Percentiles rank a stretch among this genome's conserved stretches.
phyloP scores from a whole-genome alignment of 2,329 filamentous ascomycete species.

The Alternaria viburni region DNA sequence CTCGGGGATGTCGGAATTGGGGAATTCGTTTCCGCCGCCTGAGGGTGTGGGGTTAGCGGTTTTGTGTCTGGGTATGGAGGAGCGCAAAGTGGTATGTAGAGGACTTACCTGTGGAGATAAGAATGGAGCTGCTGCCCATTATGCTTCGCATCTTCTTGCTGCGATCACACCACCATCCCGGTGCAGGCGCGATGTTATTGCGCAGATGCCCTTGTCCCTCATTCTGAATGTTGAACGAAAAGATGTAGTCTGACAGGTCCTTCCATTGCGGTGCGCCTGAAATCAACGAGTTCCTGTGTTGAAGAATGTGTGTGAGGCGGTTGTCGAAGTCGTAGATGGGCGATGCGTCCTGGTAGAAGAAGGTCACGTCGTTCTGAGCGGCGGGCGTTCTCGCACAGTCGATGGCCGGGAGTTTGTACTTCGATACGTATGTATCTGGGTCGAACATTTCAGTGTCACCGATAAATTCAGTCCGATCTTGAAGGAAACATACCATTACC shows the following conservation, averaged over 20 bases:
- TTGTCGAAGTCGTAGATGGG: slow-evolving; percentile 13
- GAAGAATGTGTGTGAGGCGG: slow-evolving; percentile 5
- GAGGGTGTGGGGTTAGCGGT: background rate
- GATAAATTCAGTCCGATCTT: accelerated
- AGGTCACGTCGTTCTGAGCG: slow-evolving; percentile 8
- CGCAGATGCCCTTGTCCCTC: slow-evolving; percentile 12
- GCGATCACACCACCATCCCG: slow-evolving; percentile 11
- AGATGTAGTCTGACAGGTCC: slow-evolving; percentile 8
- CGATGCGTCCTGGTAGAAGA: slow-evolving; percentile 11
- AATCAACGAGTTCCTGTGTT: background rate
- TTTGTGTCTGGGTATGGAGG: no score
- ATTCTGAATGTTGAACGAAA: slow-evolving; percentile 12
- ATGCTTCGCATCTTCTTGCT: slow-evolving; percentile 13
- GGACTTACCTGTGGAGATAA: slow-evolving; percentile 5
- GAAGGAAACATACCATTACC: background rate
- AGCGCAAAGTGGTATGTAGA: background rate
- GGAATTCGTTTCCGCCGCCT: background rate
- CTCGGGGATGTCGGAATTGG: background rate
- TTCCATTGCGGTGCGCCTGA: background rate
- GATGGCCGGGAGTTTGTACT: background rate
- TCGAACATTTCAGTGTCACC: background rate
- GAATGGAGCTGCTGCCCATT: slow-evolving; percentile 6
- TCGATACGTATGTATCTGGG: background rate
- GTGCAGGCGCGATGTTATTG: slow-evolving; percentile 3
- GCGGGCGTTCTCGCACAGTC: slow-evolving; percentile 1